Conservation (phyloP, 345 rosid genomes). For the Erucastrum elatum region DNA sequence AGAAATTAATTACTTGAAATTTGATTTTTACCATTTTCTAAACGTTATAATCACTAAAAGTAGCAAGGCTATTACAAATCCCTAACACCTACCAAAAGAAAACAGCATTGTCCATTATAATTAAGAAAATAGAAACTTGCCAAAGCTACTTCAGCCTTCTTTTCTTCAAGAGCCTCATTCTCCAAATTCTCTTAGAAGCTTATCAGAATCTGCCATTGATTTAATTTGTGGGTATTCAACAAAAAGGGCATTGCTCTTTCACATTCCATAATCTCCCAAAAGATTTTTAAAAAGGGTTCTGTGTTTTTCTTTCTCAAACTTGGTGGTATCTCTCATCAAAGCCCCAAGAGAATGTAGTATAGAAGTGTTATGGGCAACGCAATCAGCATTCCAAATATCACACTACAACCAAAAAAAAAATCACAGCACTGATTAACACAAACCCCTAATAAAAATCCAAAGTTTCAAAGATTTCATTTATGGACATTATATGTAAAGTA, state of each 20-base stretch:
- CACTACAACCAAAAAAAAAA: slow-evolving; percentile 50
- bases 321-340: slow-evolving; percentile 37
- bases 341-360: slow-evolving; percentile 85
- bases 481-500: not conserved
- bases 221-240: not conserved
- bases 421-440: not conserved
- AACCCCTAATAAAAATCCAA: not conserved
- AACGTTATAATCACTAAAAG: slow-evolving; percentile 9
- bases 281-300: not conserved
- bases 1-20: not conserved
- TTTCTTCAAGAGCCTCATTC: slow-evolving; percentile 13
- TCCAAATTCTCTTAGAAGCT: not conserved
- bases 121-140: not conserved
- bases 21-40: not conserved
- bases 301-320: not conserved
- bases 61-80: slow-evolving; percentile 29
- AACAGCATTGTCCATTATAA: slow-evolving; percentile 1
- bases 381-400: slow-evolving; percentile 95
- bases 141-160: slow-evolving; percentile 4
- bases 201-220: not conserved
- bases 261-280: not conserved
- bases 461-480: not conserved
- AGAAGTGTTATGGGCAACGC: slow-evolving; percentile 94
- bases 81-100: slow-evolving; percentile 28
- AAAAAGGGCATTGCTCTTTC: not conserved